These are phyloP conservation scores for Panicum hallii DNA, from an alignment of 202 grass and related monocot species.

Conservation along the genomic window DNA sequence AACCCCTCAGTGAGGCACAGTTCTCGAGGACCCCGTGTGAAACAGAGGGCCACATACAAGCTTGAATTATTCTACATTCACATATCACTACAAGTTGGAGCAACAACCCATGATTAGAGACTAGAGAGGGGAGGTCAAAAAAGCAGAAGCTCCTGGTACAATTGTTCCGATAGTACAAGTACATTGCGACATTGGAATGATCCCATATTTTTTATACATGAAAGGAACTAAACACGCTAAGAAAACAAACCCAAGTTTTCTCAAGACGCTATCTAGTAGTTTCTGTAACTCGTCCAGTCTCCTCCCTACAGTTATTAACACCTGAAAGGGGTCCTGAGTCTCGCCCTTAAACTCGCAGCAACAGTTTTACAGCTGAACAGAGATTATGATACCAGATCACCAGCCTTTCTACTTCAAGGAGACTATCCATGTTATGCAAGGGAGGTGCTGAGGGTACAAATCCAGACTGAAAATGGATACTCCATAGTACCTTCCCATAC, in stretches of 20 bases:
- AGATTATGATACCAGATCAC: constrained; percentile 30
- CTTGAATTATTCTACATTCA: constrained; percentile 41
- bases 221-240: constrained; percentile 54
- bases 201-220: constrained; percentile 56
- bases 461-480: constrained; percentile 42
- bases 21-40: not conserved
- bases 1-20: not conserved
- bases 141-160: constrained; percentile 48
- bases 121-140: constrained; percentile 36
- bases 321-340: constrained; percentile 44
- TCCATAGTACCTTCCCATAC: constrained; percentile 20
- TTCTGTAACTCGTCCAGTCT: constrained; percentile 57
- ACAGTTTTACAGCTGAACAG: constrained; percentile 35
- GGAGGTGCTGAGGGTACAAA: constrained; percentile 47
- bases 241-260: constrained; percentile 65
- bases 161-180: constrained; percentile 45
- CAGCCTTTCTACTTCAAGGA: constrained; percentile 44
- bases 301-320: constrained; percentile 70
- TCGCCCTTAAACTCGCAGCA: constrained; percentile 43
- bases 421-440: constrained; percentile 37
- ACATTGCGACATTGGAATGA: constrained; percentile 42
- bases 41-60: not conserved
- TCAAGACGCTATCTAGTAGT: constrained; percentile 66
- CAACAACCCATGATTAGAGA: constrained; percentile 27
- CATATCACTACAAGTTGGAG: constrained; percentile 30